A percentile compares a stretch with the other conserved stretches of the same genome.
Conservation (phyloP, 2,329 filamentous ascomycete genomes). For the Aplosporella prunicola region DNA sequence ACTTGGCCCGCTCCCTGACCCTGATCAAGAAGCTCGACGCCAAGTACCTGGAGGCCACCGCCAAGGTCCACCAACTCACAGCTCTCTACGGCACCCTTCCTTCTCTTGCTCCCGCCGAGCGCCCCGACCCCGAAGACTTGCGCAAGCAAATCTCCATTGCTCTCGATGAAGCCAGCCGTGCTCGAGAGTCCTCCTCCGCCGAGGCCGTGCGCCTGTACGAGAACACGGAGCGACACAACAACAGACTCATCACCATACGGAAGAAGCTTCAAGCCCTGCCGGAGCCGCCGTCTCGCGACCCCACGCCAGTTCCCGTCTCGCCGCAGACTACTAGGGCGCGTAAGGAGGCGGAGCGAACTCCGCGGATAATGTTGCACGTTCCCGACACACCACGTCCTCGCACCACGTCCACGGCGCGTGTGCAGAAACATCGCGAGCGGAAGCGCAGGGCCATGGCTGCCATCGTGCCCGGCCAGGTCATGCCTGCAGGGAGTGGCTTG, state of each 20-base stretch:
- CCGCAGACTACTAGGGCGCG: slow-evolving; percentile 29
- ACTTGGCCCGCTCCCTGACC: slow-evolving; percentile 53
- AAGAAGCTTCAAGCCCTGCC: slow-evolving; percentile 53
- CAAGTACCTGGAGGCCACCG: slow-evolving; percentile 34
- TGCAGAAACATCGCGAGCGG: slow-evolving; percentile 14
- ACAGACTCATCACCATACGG: slow-evolving; percentile 49
- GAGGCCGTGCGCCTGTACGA: slow-evolving; percentile 49
- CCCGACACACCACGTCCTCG: slow-evolving; percentile 2
- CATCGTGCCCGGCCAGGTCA: slow-evolving; percentile 35
- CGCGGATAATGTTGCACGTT: slow-evolving; percentile 19
- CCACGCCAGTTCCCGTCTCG: slow-evolving; percentile 42
- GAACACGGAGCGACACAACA: slow-evolving; percentile 48
- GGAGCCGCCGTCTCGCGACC: slow-evolving; percentile 50
- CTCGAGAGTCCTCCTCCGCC: slow-evolving; percentile 46
- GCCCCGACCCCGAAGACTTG: slow-evolving; percentile 43
- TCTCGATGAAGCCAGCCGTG: slow-evolving; percentile 45
- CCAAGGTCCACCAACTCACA: slow-evolving; percentile 39
- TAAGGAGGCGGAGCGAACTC: slow-evolving; percentile 11
- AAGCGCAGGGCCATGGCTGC: slow-evolving; percentile 17
- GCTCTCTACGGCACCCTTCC: slow-evolving; percentile 43
- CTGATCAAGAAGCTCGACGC: slow-evolving; percentile 47
- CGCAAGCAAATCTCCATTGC: slow-evolving; percentile 49
- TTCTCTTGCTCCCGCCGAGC: slow-evolving; percentile 36
- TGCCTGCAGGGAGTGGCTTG: slow-evolving; percentile 22
- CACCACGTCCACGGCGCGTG: slow-evolving; percentile 9